Conservation (phyloP, 768 basidiomycete species). For the Psilocybe subaeruginosa region DNA sequence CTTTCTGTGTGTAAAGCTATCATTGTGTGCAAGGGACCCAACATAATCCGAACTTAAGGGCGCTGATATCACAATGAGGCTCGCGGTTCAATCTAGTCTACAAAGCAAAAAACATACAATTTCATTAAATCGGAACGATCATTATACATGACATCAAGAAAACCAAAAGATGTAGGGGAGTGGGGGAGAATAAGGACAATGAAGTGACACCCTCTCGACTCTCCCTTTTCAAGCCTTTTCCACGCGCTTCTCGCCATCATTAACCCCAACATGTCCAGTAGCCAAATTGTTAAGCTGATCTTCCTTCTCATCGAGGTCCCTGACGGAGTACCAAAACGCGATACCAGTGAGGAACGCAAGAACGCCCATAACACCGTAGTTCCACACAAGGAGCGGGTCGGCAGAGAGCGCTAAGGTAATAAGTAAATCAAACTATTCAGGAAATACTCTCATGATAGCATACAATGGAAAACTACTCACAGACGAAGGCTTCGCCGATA, state of each 20-base stretch:
- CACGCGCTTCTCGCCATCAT: not conserved
- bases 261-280: constrained; percentile 15
- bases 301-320: constrained; percentile 63
- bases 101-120: not conserved
- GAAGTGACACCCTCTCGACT: not conserved
- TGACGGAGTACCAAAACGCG: constrained; percentile 57
- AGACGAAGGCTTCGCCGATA: constrained; percentile 72
- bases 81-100: not conserved
- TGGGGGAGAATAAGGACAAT: not conserved
- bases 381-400: constrained; percentile 79
- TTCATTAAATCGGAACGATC: not conserved
- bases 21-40: too few species aligned
- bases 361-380: constrained; percentile 63
- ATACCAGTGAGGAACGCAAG: constrained; percentile 55
- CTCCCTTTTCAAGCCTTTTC: constrained; percentile 10
- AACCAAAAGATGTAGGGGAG: not conserved
- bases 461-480: constrained; percentile 37
- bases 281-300: constrained; percentile 61
- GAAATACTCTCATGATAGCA: too few species aligned
- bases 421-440: not conserved
- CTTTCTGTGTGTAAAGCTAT: too few species aligned
- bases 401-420: constrained; percentile 52
- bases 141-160: not conserved
- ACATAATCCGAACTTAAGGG: too few species aligned
- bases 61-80: too few species aligned